Evolutionary conservation across 257 asterid genomes (phyloP).

Genomic region (Osmanthus fragrans): DNA sequence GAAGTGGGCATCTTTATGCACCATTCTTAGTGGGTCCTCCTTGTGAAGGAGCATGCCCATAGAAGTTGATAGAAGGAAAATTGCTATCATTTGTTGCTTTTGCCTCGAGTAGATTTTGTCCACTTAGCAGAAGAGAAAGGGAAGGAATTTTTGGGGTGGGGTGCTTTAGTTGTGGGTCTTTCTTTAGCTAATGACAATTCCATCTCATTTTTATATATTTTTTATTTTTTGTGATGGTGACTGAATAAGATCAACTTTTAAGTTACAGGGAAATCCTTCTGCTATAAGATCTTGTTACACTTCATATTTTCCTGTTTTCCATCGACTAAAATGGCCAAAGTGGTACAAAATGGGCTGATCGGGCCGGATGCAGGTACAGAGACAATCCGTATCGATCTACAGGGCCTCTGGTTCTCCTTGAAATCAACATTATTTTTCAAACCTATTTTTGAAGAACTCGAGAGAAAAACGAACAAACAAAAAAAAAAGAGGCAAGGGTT

Average conservation of each 20-base stretch:
- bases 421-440: neutral
- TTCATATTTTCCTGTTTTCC: neutral
- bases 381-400: neutral
- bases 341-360: neutral
- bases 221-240: slow-evolving; percentile 23
- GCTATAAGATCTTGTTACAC: neutral
- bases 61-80: slow-evolving; percentile 8
- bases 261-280: slow-evolving; percentile 15
- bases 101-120: slow-evolving; percentile 21
- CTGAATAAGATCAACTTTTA: slow-evolving; percentile 21
- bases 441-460: too few relatives aligned
- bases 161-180: slow-evolving; percentile 27
- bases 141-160: slow-evolving; percentile 13
- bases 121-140: slow-evolving; percentile 7
- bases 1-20: slow-evolving; percentile 8
- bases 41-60: slow-evolving; percentile 18
- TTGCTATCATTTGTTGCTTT: slow-evolving; percentile 23
- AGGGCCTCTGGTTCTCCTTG: neutral
- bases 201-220: neutral
- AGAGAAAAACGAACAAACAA: too few relatives aligned
- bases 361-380: neutral
- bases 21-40: slow-evolving; percentile 2
- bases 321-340: too few relatives aligned
- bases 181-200: slow-evolving; percentile 21
- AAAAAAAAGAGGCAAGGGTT: too few relatives aligned